These are phyloP conservation scores for Coemansia sp. DNA, from an alignment of 192 early-diverging fungal species.

Conservation along the genomic window DNA sequence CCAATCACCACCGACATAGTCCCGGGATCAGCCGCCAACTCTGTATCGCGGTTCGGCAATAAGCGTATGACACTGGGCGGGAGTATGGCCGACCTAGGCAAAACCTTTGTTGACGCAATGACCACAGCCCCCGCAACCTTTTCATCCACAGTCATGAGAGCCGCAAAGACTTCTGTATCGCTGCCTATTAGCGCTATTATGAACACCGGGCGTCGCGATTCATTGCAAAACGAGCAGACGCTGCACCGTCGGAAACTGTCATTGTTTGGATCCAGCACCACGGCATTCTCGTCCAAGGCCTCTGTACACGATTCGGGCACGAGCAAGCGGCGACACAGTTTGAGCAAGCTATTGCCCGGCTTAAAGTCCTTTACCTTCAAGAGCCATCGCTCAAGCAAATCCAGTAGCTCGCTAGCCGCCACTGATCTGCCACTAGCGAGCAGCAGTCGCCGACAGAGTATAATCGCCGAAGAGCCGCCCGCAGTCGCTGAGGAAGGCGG, in stretches of 20 bases:
- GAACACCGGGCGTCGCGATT: not conserved
- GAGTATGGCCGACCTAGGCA: constrained; percentile 34
- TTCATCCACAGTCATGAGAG: constrained; percentile 22
- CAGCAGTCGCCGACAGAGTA: not conserved
- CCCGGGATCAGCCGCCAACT: not conserved
- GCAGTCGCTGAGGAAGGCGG: not conserved
- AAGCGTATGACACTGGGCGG: constrained; percentile 20
- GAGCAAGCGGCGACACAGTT: not conserved
- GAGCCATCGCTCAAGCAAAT: constrained; percentile 5
- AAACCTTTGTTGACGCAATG: constrained; percentile 32
- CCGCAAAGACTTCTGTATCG: constrained; percentile 22
- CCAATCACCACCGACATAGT: constrained; percentile 22
- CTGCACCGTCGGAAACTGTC: not conserved
- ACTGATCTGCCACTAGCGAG: not conserved
- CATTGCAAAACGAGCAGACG: not conserved
- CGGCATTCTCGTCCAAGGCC: not conserved
- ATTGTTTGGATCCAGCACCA: constrained; percentile 7
- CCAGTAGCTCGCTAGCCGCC: not conserved
- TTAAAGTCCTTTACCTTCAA: not conserved
- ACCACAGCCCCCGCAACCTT: constrained; percentile 27
- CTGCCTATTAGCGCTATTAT: constrained; percentile 17
- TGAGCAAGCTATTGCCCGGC: not conserved
- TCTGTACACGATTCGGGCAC: constrained; percentile 7
- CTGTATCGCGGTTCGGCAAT: not conserved
- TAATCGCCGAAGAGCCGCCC: not conserved